Conservation (phyloP, 495 filamentous ascomycete genomes). For the Xylaria castorea region DNA sequence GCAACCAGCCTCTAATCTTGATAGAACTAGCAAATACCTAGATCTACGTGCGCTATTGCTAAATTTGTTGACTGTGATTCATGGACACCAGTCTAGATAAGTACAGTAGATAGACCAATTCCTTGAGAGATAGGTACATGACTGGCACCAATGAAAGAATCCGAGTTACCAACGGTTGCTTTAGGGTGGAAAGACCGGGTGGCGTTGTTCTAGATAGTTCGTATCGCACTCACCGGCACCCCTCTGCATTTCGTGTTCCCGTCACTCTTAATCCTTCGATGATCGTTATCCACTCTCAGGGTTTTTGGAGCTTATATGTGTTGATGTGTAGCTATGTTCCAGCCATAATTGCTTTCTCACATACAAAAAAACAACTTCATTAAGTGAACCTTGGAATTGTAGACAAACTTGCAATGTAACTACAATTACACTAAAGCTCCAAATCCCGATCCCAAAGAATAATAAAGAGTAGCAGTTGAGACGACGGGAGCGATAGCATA, state of each 20-base stretch:
- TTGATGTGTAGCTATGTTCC: not conserved
- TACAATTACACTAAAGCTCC: not conserved
- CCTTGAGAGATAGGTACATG: not conserved
- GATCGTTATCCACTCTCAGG: not conserved
- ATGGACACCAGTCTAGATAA: not conserved
- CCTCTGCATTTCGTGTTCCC: slow-evolving; percentile 14
- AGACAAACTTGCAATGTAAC: not conserved
- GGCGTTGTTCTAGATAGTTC: slow-evolving; percentile 14
- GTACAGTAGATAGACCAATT: not conserved
- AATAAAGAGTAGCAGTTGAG: not conserved
- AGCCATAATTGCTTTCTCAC: not conserved
- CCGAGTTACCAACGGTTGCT: not conserved
- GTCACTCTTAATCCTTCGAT: not conserved
- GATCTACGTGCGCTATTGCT: not conserved
- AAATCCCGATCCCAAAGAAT: slow-evolving; percentile 13
- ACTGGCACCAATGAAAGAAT: not conserved
- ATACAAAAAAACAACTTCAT: not conserved
- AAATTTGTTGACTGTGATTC: not conserved
- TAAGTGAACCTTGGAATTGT: not conserved
- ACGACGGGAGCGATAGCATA: not conserved
- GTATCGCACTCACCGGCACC: slow-evolving; percentile 6
- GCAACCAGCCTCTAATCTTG: not conserved
- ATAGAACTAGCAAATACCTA: not conserved
- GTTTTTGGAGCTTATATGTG: not conserved
- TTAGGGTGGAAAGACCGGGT: not conserved